Conservation (phyloP, 1,284 basidiomycete species). For the Tetrapyrgos nigripes region DNA sequence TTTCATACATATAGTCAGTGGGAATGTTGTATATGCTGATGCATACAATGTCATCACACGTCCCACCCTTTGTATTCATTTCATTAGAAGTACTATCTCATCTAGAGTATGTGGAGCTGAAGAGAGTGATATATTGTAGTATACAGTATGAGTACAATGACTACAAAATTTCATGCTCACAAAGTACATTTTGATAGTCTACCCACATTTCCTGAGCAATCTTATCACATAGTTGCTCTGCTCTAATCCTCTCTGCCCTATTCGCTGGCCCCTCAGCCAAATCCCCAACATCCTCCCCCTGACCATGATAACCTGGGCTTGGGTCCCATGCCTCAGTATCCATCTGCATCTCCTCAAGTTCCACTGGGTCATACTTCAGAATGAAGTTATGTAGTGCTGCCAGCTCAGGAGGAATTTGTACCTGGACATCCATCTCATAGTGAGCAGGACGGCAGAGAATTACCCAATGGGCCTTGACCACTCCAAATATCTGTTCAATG, state of each 20-base stretch:
- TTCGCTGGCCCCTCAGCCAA: not conserved
- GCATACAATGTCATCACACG: conserved; percentile 11
- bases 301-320: not conserved
- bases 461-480: conserved; percentile 40
- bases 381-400: conserved; percentile 47
- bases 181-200: conserved; percentile 23
- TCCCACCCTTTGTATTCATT: not conserved
- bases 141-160: not conserved
- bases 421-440: conserved; percentile 38
- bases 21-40: conserved; percentile 9
- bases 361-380: conserved; percentile 32
- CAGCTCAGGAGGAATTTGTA: conserved; percentile 33
- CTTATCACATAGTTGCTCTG: conserved; percentile 15
- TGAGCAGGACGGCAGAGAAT: conserved; percentile 32
- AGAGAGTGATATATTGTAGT: not conserved
- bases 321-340: conserved; percentile 11
- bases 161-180: not conserved
- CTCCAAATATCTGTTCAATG: conserved; percentile 49
- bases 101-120: too few species aligned
- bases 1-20: conserved; percentile 10
- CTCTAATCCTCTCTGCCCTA: conserved; percentile 14
- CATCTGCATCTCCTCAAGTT: conserved; percentile 11
- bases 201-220: conserved; percentile 28
- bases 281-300: not conserved
- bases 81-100: not conserved